phyloP scores from a whole-genome alignment of 2,329 filamentous ascomycete genomes.

The Aureobasidium leucospermi region DNA sequence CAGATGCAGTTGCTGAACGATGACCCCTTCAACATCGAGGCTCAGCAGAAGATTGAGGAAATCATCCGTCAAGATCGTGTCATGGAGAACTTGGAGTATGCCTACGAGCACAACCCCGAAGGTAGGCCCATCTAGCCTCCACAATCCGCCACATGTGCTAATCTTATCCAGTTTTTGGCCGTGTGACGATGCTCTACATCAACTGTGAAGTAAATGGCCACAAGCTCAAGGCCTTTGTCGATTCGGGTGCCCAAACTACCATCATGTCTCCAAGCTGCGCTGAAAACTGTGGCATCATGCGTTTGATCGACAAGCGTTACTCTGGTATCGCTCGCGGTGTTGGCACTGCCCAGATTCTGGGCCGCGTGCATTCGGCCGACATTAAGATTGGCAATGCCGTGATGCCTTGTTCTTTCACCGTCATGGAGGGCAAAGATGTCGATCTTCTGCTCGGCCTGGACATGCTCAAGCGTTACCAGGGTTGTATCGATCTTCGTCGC shows the following conservation, averaged over 20 bases:
- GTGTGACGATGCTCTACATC: constrained; percentile 94
- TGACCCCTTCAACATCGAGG: constrained; percentile 89
- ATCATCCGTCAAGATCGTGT: constrained; percentile 94
- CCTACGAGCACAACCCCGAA: constrained; percentile 95
- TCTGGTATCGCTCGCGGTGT: constrained; percentile 89
- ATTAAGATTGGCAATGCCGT: constrained; percentile 86
- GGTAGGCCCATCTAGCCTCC: constrained; percentile 45
- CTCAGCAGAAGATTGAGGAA: constrained; percentile 87
- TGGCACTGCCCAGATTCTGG: constrained; percentile 88
- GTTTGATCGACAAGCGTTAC: constrained; percentile 85
- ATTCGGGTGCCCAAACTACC: constrained; percentile 93
- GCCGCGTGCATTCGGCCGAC: constrained; percentile 88
- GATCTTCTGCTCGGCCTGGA: constrained; percentile 89
- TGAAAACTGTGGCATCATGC: constrained; percentile 89
- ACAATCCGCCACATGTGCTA: background rate
- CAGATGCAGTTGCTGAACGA: constrained; percentile 82
- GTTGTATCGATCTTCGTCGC: constrained; percentile 77
- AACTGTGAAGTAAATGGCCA: constrained; percentile 90
- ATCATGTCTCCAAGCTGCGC: constrained; percentile 97
- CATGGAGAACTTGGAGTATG: constrained; percentile 91
- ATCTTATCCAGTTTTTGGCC: constrained; percentile 69
- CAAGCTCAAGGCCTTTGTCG: constrained; percentile 90
- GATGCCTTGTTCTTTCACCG: constrained; percentile 90
- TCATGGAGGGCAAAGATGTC: constrained; percentile 98
- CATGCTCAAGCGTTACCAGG: constrained; percentile 95